Conservation (phyloP, 306 rosid species). For the Acacia confusa region DNA sequence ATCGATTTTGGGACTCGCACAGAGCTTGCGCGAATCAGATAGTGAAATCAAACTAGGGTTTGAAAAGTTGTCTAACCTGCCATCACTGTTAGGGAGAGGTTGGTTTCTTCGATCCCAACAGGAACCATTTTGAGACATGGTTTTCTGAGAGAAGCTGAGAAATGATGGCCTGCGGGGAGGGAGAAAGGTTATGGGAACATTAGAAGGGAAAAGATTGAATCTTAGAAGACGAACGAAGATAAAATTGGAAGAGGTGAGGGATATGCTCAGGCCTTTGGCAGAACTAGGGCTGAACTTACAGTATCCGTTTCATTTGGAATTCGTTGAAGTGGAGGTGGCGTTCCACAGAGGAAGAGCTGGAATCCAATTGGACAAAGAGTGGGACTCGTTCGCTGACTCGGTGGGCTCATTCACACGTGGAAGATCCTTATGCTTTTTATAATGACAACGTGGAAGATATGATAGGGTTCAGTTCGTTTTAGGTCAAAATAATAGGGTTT, state of each 20-base stretch:
- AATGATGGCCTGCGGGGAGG: background rate
- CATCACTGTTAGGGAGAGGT: constrained; percentile 32
- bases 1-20: constrained; percentile 54
- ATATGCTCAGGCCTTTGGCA: background rate
- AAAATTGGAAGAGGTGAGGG: background rate
- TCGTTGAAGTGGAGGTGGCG: background rate
- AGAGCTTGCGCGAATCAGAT: constrained; percentile 43
- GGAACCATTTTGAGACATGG: constrained; percentile 56
- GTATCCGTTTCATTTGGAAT: background rate
- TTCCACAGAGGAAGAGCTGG: background rate
- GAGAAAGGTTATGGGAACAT: background rate
- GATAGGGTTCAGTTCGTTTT: too few relatives aligned
- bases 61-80: constrained; percentile 45
- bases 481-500: too few relatives aligned
- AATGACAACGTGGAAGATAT: background rate
- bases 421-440: background rate
- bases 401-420: background rate
- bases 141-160: background rate
- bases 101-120: constrained; percentile 45
- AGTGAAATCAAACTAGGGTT: constrained; percentile 16
- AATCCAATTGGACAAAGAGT: background rate
- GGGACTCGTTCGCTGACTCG: background rate
- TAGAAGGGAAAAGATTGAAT: background rate
- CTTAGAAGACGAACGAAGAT: background rate
- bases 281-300: background rate